Conservation (phyloP, 345 rosid genomes). For the Hibiscus mutabilis region DNA sequence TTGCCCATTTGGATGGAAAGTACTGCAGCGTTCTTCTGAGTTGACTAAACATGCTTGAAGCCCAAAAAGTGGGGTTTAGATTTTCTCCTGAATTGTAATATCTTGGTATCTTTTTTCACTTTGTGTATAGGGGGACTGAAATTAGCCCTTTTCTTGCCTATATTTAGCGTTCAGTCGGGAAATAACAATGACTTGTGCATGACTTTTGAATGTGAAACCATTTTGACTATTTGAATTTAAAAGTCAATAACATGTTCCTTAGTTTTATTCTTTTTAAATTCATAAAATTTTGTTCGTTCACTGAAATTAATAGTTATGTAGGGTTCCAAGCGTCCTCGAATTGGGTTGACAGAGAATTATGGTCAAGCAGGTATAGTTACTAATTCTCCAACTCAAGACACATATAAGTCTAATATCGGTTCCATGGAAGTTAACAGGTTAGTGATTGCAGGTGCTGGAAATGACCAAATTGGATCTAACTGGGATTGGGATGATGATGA, state of each 20-base stretch:
- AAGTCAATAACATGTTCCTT: not conserved
- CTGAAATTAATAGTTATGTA: conserved; percentile 19
- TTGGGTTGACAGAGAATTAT: conserved; percentile 56
- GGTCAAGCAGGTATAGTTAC: conserved; percentile 53
- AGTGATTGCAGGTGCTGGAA: conserved; percentile 52
- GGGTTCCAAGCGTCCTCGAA: conserved; percentile 85
- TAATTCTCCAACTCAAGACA: conserved; percentile 39
- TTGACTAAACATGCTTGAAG: not conserved
- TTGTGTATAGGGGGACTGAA: not conserved
- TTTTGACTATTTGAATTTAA: not conserved
- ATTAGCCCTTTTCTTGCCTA: not conserved
- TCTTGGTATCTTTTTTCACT: not conserved
- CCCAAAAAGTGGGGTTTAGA: not conserved
- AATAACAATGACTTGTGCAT: not conserved
- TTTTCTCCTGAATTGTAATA: not conserved
- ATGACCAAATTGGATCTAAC: conserved; percentile 63
- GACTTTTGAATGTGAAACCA: not conserved
- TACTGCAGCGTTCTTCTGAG: not conserved
- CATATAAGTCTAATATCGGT: conserved; percentile 45
- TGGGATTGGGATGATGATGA: conserved; percentile 98
- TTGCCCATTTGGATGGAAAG: not conserved
- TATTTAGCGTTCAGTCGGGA: not conserved
- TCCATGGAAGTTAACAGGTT: conserved; percentile 50
- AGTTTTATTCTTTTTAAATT: not conserved
- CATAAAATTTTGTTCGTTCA: not conserved